phyloP scores from a whole-genome alignment of 2,329 filamentous ascomycete genomes.

The Colletotrichum sansevieriae region DNA sequence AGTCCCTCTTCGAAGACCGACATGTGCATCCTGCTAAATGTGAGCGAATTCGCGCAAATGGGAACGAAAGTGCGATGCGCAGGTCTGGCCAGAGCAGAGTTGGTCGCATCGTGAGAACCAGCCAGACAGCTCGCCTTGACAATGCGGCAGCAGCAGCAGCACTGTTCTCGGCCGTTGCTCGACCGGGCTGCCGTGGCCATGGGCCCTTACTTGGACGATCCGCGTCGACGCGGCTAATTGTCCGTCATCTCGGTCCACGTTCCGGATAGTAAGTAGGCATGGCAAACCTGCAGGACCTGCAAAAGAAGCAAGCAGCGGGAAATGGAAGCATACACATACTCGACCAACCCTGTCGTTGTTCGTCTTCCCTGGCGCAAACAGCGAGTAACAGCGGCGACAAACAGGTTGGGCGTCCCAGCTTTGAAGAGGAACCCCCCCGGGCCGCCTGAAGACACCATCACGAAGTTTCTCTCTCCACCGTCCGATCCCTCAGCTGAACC shows the following conservation, averaged over 20 bases:
- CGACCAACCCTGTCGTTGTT: conserved; percentile 3
- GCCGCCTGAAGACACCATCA: conserved; percentile 1
- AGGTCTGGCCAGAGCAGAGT: neutral
- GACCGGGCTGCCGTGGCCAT: neutral
- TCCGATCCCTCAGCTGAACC: conserved; percentile 22
- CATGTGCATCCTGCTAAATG: conserved; percentile 12
- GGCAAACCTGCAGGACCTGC: conserved; percentile 11
- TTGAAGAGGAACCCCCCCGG: neutral
- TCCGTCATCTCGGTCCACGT: conserved; percentile 22
- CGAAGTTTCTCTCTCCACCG: conserved; percentile 3
- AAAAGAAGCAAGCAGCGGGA: conserved; percentile 8
- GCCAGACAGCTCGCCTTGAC: neutral
- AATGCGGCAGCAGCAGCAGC: neutral
- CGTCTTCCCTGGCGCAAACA: conserved; percentile 18
- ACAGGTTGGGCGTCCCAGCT: neutral
- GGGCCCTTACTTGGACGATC: conserved; percentile 7
- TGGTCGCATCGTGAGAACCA: neutral
- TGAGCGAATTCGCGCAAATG: conserved; percentile 19
- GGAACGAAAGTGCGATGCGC: neutral
- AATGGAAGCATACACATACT: neutral
- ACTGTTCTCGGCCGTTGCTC: neutral
- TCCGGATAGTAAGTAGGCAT: conserved; percentile 5
- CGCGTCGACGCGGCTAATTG: conserved; percentile 13
- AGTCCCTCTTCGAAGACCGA: conserved; percentile 11
- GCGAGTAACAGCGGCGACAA: conserved; percentile 5